Evolutionary conservation across 2,329 filamentous ascomycete genomes (phyloP).

Genomic region (Aspergillus aculeatinus): DNA sequence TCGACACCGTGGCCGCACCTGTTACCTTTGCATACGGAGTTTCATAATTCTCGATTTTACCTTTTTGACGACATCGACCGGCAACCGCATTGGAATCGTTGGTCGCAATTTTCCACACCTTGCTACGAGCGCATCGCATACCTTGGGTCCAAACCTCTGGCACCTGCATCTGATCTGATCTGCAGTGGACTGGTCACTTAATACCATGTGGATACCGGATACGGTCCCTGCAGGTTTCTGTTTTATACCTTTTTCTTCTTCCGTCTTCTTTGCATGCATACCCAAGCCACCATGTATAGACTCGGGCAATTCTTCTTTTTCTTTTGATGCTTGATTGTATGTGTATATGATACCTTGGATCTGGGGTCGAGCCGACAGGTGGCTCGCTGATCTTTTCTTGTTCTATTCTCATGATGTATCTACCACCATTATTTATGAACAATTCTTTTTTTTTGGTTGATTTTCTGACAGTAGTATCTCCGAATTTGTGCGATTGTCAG

Average conservation of each 20-base stretch:
- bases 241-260: conserved; percentile 17
- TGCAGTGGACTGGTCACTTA: conserved; percentile 20
- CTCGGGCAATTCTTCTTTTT: conserved; percentile 10
- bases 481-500: too few species aligned
- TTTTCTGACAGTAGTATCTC: neutral
- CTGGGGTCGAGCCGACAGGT: conserved; percentile 9
- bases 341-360: conserved; percentile 38
- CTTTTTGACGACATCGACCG: conserved; percentile 15
- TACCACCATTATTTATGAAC: conserved; percentile 5
- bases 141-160: neutral
- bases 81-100: neutral
- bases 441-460: neutral
- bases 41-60: conserved; percentile 13
- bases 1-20: too few species aligned
- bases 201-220: conserved; percentile 13
- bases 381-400: neutral
- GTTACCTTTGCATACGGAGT: conserved; percentile 19
- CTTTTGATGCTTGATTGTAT: conserved; percentile 22
- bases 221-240: conserved; percentile 10
- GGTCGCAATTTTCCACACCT: conserved; percentile 3
- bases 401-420: conserved; percentile 9
- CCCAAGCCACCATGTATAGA: conserved; percentile 29
- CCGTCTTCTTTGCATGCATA: conserved; percentile 27
- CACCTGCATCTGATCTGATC: conserved; percentile 12
- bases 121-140: conserved; percentile 20